phyloP scores from a whole-genome alignment of 2,329 filamentous ascomycete species.

The Paracorniculantispora psalliotae region DNA sequence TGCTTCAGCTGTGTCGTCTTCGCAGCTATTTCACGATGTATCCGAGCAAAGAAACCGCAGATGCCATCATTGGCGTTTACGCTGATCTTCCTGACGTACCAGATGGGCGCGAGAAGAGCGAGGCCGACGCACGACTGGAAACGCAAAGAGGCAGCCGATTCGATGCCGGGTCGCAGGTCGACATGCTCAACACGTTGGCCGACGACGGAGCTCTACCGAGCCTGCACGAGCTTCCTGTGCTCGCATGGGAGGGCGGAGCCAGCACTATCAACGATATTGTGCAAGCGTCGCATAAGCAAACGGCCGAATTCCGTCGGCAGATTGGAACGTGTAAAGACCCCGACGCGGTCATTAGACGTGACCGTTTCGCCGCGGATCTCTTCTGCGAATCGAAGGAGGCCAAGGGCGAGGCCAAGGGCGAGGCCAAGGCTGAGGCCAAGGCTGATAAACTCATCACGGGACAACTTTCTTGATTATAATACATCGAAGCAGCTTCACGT shows the following conservation, averaged over 20 bases:
- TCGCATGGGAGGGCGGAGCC: slow-evolving; percentile 60
- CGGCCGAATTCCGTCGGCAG: slow-evolving; percentile 52
- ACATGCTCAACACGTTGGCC: slow-evolving; percentile 46
- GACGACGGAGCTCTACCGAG: slow-evolving; percentile 38
- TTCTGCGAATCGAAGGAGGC: slow-evolving; percentile 52
- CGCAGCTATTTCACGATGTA: slow-evolving; percentile 78
- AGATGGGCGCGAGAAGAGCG: slow-evolving; percentile 55
- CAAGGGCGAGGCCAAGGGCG: slow-evolving; percentile 18
- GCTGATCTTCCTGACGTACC: slow-evolving; percentile 67
- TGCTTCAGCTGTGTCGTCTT: slow-evolving; percentile 69
- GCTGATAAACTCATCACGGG: too few relatives aligned
- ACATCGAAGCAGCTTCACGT: not conserved
- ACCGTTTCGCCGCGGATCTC: slow-evolving; percentile 51
- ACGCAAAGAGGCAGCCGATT: slow-evolving; percentile 31
- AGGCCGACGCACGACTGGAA: slow-evolving; percentile 20
- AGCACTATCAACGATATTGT: slow-evolving; percentile 37
- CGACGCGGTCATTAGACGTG: slow-evolving; percentile 20
- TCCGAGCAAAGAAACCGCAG: slow-evolving; percentile 54
- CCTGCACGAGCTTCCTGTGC: slow-evolving; percentile 48
- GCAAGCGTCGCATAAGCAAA: slow-evolving; percentile 46
- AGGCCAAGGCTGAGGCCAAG: too few relatives aligned
- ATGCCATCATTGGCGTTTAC: slow-evolving; percentile 66
- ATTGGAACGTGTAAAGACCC: slow-evolving; percentile 61
- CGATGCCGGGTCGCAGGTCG: slow-evolving; percentile 37
- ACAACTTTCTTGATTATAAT: not conserved